Evolutionary conservation across 106 monocot genomes (phyloP).

Genomic region (Dendrobium chrysotoxum): DNA sequence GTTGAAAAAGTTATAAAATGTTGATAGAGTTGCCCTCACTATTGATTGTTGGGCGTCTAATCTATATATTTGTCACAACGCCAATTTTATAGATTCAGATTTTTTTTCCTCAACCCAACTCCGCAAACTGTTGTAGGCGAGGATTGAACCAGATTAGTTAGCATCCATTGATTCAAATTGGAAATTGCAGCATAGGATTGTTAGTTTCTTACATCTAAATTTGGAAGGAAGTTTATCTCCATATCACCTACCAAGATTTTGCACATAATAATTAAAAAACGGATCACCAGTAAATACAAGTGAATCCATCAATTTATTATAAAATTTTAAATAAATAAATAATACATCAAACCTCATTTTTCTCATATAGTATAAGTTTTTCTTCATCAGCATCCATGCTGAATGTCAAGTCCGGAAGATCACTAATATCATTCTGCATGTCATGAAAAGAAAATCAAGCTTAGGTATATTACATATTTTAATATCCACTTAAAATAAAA

Average conservation of each 20-base stretch:
- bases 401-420: conserved; percentile 65
- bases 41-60: too few relatives aligned
- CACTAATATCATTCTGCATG: conserved; percentile 70
- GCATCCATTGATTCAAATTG: background rate
- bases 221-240: too few relatives aligned
- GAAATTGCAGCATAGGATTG: background rate
- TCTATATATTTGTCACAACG: too few relatives aligned
- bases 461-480: background rate
- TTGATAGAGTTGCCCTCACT: too few relatives aligned
- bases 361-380: conserved; percentile 75
- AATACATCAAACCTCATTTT: conserved; percentile 40
- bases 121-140: too few relatives aligned
- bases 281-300: background rate
- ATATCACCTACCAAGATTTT: background rate
- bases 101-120: too few relatives aligned
- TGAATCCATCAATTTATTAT: background rate
- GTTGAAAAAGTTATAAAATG: too few relatives aligned
- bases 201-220: too few relatives aligned
- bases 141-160: background rate
- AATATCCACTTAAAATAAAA: background rate
- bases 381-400: conserved; percentile 92
- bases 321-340: background rate
- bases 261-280: background rate
- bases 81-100: too few relatives aligned
- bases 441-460: conserved; percentile 6